Conservation (phyloP, 2,329 filamentous ascomycete genomes). For the Saccharata proteae region DNA sequence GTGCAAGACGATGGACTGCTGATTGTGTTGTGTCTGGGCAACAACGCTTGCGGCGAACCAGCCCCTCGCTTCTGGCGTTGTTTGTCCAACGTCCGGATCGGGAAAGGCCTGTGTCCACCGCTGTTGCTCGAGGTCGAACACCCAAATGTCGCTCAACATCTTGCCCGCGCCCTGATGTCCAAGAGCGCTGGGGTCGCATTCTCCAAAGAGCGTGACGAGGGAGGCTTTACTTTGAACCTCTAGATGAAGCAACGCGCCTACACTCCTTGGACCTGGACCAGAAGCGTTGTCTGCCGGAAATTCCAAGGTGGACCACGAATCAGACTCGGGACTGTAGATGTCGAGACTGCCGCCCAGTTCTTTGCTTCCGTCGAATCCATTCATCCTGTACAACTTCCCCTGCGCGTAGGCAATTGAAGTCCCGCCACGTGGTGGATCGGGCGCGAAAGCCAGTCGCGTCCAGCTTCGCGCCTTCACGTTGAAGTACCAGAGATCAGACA, state of each 20-base stretch:
- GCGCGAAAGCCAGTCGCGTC: conserved; percentile 55
- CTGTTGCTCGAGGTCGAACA: conserved; percentile 25
- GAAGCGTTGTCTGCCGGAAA: conserved; percentile 31
- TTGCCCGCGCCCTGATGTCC: conserved; percentile 45
- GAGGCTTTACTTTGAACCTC: conserved; percentile 21
- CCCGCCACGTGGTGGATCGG: conserved; percentile 54
- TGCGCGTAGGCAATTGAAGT: conserved; percentile 52
- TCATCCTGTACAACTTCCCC: conserved; percentile 62
- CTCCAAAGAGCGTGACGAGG: conserved; percentile 42
- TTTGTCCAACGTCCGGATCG: conserved; percentile 11
- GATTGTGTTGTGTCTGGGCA: conserved; percentile 15
- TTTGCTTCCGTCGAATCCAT: conserved; percentile 60
- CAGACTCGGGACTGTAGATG: conserved; percentile 33
- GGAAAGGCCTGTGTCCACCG: conserved; percentile 24
- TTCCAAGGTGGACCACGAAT: conserved; percentile 29
- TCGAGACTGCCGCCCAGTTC: conserved; percentile 65
- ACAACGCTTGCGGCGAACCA: conserved; percentile 43
- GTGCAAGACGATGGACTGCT: conserved; percentile 32
- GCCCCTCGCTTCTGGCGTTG: conserved; percentile 31
- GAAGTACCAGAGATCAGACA: conserved; percentile 69
- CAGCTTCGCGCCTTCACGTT: conserved; percentile 52
- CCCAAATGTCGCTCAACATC: conserved; percentile 43
- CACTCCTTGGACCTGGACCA: conserved; percentile 39
- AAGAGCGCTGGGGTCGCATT: conserved; percentile 39
- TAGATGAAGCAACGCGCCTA: conserved; percentile 34